These are phyloP conservation scores for Typha latifolia DNA, from an alignment of 176 grass and related monocot species.

Conservation along the genomic window DNA sequence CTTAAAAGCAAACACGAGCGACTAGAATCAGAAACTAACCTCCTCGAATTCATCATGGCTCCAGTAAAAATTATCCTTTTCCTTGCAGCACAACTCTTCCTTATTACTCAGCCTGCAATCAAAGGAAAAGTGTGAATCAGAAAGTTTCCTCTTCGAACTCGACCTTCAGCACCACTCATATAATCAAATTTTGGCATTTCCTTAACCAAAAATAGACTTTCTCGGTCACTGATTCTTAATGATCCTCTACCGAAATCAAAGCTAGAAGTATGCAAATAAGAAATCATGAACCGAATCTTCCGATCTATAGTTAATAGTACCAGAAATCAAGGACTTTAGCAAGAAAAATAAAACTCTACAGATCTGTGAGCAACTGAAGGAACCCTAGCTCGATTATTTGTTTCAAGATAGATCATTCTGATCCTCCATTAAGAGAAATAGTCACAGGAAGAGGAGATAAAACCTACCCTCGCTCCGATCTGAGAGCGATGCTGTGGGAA, in stretches of 20 bases:
- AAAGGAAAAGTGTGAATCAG: slow-evolving; percentile 7
- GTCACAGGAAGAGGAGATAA: no score
- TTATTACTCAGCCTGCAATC: background rate
- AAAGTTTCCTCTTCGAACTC: background rate
- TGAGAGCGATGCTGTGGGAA: no score
- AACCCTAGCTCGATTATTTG: background rate
- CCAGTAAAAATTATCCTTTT: slow-evolving; percentile 2
- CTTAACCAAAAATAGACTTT: no score
- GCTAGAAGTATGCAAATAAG: background rate
- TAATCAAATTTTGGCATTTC: no score
- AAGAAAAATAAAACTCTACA: background rate
- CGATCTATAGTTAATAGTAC: background rate
- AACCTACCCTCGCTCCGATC: no score
- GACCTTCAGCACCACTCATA: no score
- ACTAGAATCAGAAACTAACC: slow-evolving; percentile 12
- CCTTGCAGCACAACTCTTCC: slow-evolving; percentile 1
- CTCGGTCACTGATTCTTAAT: no score
- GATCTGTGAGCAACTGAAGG: background rate
- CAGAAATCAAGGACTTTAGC: background rate
- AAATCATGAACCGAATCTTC: background rate
- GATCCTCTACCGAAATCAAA: no score
- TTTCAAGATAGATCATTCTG: no score
- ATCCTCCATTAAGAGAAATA: no score
- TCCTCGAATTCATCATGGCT: slow-evolving; percentile 35
- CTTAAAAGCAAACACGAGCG: background rate